Conservation (phyloP, 176 grass and related monocot species). For the Stipa capillata region DNA sequence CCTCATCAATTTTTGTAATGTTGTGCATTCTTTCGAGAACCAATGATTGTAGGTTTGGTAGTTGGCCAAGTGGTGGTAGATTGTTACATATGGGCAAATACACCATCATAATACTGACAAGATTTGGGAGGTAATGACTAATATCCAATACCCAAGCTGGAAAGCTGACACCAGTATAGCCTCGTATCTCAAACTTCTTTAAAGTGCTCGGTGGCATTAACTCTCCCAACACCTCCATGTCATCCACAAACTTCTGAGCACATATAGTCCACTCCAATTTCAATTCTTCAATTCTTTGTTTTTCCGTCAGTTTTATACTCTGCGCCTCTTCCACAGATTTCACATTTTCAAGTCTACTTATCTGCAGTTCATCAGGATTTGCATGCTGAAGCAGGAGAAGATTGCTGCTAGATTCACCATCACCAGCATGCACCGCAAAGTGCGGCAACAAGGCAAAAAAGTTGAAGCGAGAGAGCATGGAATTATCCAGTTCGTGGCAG, state of each 20-base stretch:
- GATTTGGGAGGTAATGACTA: not conserved
- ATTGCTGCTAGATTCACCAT: not conserved
- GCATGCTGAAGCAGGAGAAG: not conserved
- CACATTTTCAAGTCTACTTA: not conserved
- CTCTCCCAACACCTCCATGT: not conserved
- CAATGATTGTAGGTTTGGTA: not conserved
- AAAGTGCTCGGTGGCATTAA: not conserved
- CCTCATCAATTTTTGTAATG: not conserved
- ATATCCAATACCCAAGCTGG: not conserved
- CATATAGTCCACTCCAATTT: not conserved
- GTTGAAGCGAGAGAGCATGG: not conserved
- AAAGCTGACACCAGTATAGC: not conserved
- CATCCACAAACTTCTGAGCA: not conserved
- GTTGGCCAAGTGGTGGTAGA: not conserved
- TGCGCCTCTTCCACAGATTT: not conserved
- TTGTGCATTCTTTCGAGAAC: not conserved
- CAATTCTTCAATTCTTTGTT: not conserved
- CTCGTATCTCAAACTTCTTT: fast-evolving
- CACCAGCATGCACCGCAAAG: not conserved
- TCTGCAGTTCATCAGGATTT: not conserved
- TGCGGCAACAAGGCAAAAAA: not conserved
- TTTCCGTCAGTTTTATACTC: not conserved
- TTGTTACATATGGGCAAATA: not conserved
- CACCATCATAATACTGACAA: not conserved
- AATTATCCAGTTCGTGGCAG: not conserved